Percentiles rank a stretch among this genome's conserved stretches.
Conservation (phyloP, 305 asterid genomes). For the Fraxinus baroniana region DNA sequence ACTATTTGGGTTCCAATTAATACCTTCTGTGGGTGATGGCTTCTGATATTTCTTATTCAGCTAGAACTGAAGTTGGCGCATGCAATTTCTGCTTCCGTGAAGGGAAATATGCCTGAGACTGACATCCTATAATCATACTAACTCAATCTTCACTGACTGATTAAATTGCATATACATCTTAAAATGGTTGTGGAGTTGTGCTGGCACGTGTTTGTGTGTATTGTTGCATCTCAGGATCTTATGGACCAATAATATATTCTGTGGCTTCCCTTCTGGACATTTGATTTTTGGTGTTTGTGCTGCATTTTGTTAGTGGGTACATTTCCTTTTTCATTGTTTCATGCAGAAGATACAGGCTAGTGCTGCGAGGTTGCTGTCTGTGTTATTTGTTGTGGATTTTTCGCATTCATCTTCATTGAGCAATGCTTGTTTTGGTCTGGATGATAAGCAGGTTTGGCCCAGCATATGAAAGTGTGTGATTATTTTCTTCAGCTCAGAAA, state of each 20-base stretch:
- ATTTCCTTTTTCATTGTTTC: conserved; percentile 20
- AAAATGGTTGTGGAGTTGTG: conserved; percentile 11
- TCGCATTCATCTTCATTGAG: conserved; percentile 46
- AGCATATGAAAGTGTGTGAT: conserved; percentile 16
- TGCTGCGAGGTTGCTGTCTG: conserved; percentile 75
- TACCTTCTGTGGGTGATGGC: conserved; percentile 11
- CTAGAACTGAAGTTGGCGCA: conserved; percentile 1
- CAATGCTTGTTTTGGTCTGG: conserved; percentile 75
- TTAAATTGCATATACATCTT: not conserved
- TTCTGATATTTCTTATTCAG: conserved; percentile 10
- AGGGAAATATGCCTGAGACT: not conserved
- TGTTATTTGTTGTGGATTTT: conserved; percentile 54
- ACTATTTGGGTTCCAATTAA: conserved; percentile 4
- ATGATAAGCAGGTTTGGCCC: conserved; percentile 72
- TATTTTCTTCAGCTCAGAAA: conserved; percentile 19
- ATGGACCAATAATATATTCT: not conserved
- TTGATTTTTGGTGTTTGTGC: conserved; percentile 4
- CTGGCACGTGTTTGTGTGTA: not conserved
- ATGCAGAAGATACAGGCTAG: conserved; percentile 73
- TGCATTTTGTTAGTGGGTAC: conserved; percentile 17
- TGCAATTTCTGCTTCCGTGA: not conserved
- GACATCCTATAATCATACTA: not conserved
- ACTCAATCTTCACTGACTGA: conserved; percentile 5
- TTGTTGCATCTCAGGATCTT: conserved; percentile 25
- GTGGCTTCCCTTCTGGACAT: conserved; percentile 8